phyloP scores from a whole-genome alignment of 2,329 filamentous ascomycete genomes.

The Bipolaris cookei region DNA sequence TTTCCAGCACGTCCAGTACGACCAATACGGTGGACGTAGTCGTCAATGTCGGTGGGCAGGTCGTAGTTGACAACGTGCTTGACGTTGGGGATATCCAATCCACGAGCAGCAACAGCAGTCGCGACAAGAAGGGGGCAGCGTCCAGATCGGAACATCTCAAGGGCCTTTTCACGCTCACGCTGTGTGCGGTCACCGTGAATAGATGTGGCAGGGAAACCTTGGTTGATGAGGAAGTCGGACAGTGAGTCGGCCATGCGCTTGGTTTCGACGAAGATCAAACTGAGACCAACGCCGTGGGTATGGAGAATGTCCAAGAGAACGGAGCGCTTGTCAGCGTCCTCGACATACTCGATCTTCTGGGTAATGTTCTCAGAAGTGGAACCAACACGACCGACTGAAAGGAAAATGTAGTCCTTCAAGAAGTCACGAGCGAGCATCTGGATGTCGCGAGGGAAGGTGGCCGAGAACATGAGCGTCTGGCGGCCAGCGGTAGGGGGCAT shows the following conservation, averaged over 20 bases:
- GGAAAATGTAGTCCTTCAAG: conserved; percentile 98
- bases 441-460: conserved; percentile 98
- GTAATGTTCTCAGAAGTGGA: conserved; percentile 99
- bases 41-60: conserved; percentile 97
- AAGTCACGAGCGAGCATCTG: conserved; percentile 99
- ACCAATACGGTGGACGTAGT: conserved; percentile 99
- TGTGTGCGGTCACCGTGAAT: conserved; percentile 99
- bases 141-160: conserved; percentile 96
- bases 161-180: conserved; percentile 95
- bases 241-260: conserved; percentile 99
- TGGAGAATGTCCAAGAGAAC: conserved; percentile 97
- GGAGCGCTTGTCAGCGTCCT: conserved; percentile 96
- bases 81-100: conserved; percentile 94
- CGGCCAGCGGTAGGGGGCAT: conserved; percentile 85
- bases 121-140: conserved; percentile 96
- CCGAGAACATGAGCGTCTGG: conserved; percentile 99
- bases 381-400: conserved; percentile 97
- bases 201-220: conserved; percentile 96
- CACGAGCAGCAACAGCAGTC: conserved; percentile 87
- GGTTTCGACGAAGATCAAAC: conserved; percentile 97
- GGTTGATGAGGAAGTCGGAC: conserved; percentile 98
- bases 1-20: conserved; percentile 99
- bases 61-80: conserved; percentile 99
- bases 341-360: conserved; percentile 97
- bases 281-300: conserved; percentile 87